phyloP scores from a whole-genome alignment of 495 filamentous ascomycete genomes.

The Astrothelium macrocarpum region DNA sequence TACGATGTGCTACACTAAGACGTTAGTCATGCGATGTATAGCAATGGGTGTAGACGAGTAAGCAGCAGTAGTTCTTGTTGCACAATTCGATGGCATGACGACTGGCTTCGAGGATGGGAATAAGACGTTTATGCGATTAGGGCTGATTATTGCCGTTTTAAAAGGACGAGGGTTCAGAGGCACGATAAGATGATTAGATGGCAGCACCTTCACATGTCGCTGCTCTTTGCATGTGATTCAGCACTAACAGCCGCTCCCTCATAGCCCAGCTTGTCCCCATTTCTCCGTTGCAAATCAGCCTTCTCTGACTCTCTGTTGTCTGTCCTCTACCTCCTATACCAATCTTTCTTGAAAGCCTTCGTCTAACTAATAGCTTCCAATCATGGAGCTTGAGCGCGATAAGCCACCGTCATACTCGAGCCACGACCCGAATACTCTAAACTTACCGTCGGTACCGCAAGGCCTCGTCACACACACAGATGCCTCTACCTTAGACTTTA shows the following conservation, averaged over 20 bases:
- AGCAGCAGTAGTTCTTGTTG: too few species aligned
- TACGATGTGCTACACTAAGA: too few species aligned
- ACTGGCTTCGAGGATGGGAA: not conserved
- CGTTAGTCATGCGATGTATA: too few species aligned
- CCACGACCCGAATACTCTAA: constrained; percentile 23
- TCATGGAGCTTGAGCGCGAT: constrained; percentile 22
- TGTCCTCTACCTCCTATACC: not conserved
- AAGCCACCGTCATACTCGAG: constrained; percentile 27
- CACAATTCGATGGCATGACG: too few species aligned
- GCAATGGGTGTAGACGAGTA: too few species aligned
- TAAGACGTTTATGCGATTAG: not conserved
- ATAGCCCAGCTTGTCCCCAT: not conserved
- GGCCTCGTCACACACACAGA: not conserved
- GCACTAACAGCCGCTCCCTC: not conserved
- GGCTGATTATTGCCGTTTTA: too few species aligned
- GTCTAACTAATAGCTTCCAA: not conserved
- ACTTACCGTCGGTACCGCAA: constrained; percentile 26
- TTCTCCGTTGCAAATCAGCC: not conserved
- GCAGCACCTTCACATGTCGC: constrained; percentile 3
- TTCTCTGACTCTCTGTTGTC: not conserved
- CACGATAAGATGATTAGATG: too few species aligned
- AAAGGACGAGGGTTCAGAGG: too few species aligned
- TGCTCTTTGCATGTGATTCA: not conserved
- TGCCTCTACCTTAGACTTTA: constrained; percentile 1
- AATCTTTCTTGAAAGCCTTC: not conserved